These are phyloP conservation scores for Phytophthora vignae DNA, from an alignment of 352 stramenopile genomes.

Conservation along the genomic window DNA sequence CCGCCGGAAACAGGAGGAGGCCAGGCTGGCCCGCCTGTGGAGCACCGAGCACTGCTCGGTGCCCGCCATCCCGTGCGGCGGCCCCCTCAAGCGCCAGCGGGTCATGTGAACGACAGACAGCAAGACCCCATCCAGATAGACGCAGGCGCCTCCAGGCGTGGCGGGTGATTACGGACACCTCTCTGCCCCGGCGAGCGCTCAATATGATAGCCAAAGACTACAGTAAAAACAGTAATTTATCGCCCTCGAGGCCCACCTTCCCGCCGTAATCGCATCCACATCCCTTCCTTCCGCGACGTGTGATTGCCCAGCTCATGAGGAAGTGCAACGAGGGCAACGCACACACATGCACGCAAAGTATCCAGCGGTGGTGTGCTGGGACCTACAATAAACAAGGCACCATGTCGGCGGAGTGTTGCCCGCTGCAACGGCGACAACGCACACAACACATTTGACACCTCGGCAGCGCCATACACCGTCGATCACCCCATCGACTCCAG, in stretches of 20 bases:
- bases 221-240: conserved; percentile 33
- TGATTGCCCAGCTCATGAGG: not conserved
- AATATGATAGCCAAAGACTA: conserved; percentile 12
- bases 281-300: not conserved
- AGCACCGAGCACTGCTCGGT: conserved; percentile 22
- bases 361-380: conserved; percentile 11
- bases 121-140: conserved; percentile 21
- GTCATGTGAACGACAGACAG: conserved; percentile 43
- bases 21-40: conserved; percentile 33
- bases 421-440: too few relatives aligned
- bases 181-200: not conserved
- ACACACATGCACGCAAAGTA: conserved; percentile 16
- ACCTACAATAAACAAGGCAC: not conserved
- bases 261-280: conserved; percentile 24
- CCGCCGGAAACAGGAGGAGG: conserved; percentile 49
- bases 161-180: conserved; percentile 15
- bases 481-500: too few relatives aligned
- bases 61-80: conserved; percentile 17
- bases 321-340: not conserved
- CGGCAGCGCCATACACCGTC: too few relatives aligned
- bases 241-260: conserved; percentile 11
- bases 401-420: not conserved
- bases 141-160: not conserved
- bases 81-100: conserved; percentile 37
- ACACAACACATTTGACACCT: too few relatives aligned